phyloP scores from a whole-genome alignment of 2,329 filamentous ascomycete species.

The Stagonosporopsis cucurbitacearum region DNA sequence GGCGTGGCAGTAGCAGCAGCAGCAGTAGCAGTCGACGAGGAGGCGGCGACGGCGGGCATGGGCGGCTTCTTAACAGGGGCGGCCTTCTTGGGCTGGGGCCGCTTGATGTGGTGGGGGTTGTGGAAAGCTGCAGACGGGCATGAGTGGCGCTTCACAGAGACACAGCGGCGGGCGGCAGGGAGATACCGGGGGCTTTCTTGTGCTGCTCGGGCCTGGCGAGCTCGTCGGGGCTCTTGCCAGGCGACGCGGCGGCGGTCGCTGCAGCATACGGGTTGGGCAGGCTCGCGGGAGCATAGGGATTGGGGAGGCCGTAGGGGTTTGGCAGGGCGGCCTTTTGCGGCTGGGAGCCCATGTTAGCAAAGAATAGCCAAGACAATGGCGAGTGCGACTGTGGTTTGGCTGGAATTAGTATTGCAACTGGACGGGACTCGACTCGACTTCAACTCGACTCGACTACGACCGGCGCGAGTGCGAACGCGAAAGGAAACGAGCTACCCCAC shows the following conservation, averaged over 20 bases:
- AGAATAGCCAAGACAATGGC: conserved; percentile 2
- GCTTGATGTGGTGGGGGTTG: conserved; percentile 44
- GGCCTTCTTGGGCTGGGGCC: conserved; percentile 40
- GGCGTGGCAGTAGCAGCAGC: no score
- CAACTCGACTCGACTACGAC: no score
- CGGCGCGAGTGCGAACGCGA: conserved; percentile 6
- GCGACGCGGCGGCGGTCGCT: conserved; percentile 36
- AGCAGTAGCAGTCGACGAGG: conserved; percentile 20
- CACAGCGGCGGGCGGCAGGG: conserved; percentile 29
- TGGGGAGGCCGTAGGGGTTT: conserved; percentile 35
- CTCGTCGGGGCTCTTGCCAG: conserved; percentile 38
- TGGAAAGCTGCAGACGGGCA: conserved; percentile 39
- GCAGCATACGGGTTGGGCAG: conserved; percentile 39
- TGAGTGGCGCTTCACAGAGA: conserved; percentile 36
- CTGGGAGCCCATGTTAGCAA: conserved; percentile 34
- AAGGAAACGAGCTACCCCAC: conserved; percentile 15
- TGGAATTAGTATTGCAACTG: no score
- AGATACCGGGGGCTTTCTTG: conserved; percentile 46
- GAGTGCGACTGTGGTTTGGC: no score
- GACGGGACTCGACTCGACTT: no score
- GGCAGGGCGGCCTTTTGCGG: conserved; percentile 36
- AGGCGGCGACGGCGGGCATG: conserved; percentile 26
- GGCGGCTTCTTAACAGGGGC: conserved; percentile 33
- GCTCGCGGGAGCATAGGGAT: conserved; percentile 35
- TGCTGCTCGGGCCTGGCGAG: conserved; percentile 41